Percentiles rank a stretch among this genome's conserved stretches.
These are phyloP conservation scores for Pachyrhizus erosus DNA, from an alignment of 306 rosid genomes.

Conservation along the genomic window DNA sequence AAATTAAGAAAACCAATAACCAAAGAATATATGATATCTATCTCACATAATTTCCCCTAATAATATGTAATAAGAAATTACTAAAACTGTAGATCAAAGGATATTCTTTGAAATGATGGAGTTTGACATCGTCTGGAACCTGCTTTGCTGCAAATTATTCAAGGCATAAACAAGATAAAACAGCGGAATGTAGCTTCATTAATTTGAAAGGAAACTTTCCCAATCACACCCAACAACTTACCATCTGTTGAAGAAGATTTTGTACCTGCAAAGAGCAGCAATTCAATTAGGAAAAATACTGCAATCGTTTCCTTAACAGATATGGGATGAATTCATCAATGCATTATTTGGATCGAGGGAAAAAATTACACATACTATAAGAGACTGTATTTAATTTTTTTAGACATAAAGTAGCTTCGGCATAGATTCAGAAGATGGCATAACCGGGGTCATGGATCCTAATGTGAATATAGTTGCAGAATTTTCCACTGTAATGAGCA, in stretches of 20 bases:
- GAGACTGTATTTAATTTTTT: background rate
- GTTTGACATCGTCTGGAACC: slow-evolving; percentile 63
- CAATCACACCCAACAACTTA: slow-evolving; percentile 33
- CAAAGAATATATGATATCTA: background rate
- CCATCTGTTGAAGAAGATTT: slow-evolving; percentile 66
- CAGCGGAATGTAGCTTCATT: background rate
- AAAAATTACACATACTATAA: slow-evolving; percentile 2
- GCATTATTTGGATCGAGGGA: background rate
- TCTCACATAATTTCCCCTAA: background rate
- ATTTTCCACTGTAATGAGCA: background rate
- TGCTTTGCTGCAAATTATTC: slow-evolving; percentile 54
- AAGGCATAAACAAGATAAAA: slow-evolving; percentile 13
- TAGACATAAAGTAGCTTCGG: background rate
- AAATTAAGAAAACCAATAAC: slow-evolving; percentile 56
- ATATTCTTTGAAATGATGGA: slow-evolving; percentile 63
- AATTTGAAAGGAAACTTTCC: slow-evolving; percentile 26
- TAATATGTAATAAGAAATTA: background rate
- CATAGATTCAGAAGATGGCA: background rate
- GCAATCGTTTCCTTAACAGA: background rate
- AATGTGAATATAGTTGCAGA: background rate
- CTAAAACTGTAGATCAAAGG: slow-evolving; percentile 44
- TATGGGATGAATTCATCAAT: background rate
- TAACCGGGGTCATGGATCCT: background rate
- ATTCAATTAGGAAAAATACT: slow-evolving; percentile 15
- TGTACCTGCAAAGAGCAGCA: slow-evolving; percentile 52